These are phyloP conservation scores for Striga asiatica DNA, from an alignment of 257 asterid genomes.

Conservation along the genomic window DNA sequence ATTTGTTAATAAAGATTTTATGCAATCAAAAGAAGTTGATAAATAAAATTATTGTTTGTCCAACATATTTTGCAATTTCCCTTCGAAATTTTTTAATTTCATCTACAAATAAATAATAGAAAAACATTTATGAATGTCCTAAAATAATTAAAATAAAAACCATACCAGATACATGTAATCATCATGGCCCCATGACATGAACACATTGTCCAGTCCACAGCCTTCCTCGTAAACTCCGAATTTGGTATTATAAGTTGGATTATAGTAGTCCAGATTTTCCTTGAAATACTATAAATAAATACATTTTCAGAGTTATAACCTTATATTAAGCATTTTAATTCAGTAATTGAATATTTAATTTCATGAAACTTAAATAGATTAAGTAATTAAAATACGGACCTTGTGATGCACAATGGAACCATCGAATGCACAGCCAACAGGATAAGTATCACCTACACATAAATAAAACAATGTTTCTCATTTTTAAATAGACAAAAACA, in stretches of 20 bases:
- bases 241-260: conserved; percentile 46
- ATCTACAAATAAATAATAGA: too few species aligned
- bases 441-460: conserved; percentile 60
- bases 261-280: conserved; percentile 47
- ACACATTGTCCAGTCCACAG: conserved; percentile 65
- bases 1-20: too few species aligned
- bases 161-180: conserved; percentile 86
- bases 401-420: conserved; percentile 66
- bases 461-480: not conserved
- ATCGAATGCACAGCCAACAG: conserved; percentile 83
- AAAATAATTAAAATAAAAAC: not conserved
- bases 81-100: too few species aligned
- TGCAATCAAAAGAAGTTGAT: too few species aligned
- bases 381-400: conserved; percentile 31
- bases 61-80: too few species aligned
- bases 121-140: too few species aligned
- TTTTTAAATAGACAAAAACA: not conserved
- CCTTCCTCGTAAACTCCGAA: conserved; percentile 58
- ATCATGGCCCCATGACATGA: conserved; percentile 95
- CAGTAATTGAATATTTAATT: too few species aligned
- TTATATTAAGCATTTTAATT: not conserved
- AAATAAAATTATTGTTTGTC: too few species aligned
- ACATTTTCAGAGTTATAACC: too few species aligned
- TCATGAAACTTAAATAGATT: too few species aligned
- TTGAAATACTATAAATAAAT: conserved; percentile 37